Evolutionary conservation across 345 rosid species (phyloP), one percentile per base, ranked within the genome.

Genomic region (Brassica cretica): DNA sequence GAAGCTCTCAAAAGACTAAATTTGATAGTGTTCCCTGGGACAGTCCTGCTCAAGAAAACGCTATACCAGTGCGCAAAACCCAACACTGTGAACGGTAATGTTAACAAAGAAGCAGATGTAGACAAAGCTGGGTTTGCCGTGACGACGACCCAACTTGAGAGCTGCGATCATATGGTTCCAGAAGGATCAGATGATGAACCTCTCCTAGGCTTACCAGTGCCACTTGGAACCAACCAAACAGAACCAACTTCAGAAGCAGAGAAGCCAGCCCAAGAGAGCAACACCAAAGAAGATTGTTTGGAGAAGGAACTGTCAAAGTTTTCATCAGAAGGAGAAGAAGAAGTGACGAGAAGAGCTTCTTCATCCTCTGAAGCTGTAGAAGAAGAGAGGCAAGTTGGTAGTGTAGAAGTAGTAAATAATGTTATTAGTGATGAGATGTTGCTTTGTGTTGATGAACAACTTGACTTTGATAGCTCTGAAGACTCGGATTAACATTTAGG

Each of bases 11-110:
- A 82, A 53, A 84, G 74, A 74, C 72, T 88, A 82, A 94, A 90
- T 83, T 83, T 92, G 82, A 88, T 90, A 97, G 94, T 94, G 56
- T 89, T 92, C 82, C 97, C 97, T 8, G 97, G 96, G 46, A 82
- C 97, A 2, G 56, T 89, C 30, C 83, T 88, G 74, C 91, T 94
- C 53, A 89, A 81, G 58, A 94, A 94, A 84, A 66, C 86, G 1
- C 83, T 92, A 25, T 78, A 82, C 65, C 44, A 72, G 64, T 60
- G 71, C 49, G 68, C 70, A 27, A 70, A 78, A 41, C 64, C 84
- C 64, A 84, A 80, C 12, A 44, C 8, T 21, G 62, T 79, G 78
- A 66, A 80, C 18, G 90, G 96, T 87, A 73, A 80, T 61, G 8
- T 37, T 49, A 16, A 29, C 76, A 80, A 64, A 75, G 76, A 80